phyloP scores from a whole-genome alignment of 805 yeast genomes.

The Kodamaea kakaduensis region DNA sequence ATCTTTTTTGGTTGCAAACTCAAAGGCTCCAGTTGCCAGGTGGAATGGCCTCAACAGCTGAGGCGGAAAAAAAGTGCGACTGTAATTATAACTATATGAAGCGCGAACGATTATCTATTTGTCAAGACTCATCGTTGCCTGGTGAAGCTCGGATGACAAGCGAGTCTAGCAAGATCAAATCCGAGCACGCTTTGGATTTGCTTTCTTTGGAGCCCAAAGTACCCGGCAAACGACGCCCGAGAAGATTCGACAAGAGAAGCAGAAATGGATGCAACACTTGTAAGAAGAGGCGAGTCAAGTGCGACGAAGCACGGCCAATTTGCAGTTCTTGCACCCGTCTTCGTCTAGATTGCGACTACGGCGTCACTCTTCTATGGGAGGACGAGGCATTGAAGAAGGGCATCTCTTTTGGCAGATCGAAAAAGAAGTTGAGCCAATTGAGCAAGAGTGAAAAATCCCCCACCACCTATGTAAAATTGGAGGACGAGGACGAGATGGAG shows the following conservation, averaged over 20 bases:
- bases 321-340: slow-evolving; percentile 28
- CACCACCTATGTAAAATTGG: no score
- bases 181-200: background rate
- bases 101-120: background rate
- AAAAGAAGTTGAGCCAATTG: slow-evolving; percentile 9
- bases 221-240: slow-evolving; percentile 3
- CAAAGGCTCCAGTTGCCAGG: background rate
- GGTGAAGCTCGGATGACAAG: background rate
- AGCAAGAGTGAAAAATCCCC: slow-evolving; percentile 8
- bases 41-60: background rate
- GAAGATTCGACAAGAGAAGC: slow-evolving; percentile 9
- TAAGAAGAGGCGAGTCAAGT: slow-evolving; percentile 46
- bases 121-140: background rate
- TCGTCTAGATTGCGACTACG: slow-evolving; percentile 17
- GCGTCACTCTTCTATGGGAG: slow-evolving; percentile 26
- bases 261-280: slow-evolving; percentile 46
- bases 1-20: slow-evolving; percentile 2
- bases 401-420: slow-evolving; percentile 34
- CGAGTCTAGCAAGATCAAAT: background rate
- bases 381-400: slow-evolving; percentile 34
- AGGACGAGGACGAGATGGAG: background rate
- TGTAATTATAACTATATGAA: background rate
- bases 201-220: background rate
- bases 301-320: slow-evolving; percentile 29
- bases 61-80: background rate